Conservation (phyloP, 306 rosid genomes). For the Styphnolobium japonicum region DNA sequence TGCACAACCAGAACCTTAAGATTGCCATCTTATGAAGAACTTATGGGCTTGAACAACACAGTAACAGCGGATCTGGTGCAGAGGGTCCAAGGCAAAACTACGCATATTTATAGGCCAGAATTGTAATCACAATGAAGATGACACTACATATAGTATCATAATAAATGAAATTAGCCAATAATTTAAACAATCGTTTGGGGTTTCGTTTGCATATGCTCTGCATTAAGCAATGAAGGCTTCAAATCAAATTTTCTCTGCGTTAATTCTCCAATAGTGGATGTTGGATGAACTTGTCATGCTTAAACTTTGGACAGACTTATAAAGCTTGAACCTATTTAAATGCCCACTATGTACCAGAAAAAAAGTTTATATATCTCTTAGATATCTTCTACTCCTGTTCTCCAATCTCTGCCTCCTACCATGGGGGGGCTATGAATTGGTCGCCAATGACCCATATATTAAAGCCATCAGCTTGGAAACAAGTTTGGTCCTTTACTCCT, state of each 20-base stretch:
- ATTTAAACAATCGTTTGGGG: background rate
- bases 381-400: background rate
- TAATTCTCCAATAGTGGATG: background rate
- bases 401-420: background rate
- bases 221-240: background rate
- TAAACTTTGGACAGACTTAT: background rate
- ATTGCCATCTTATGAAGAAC: background rate
- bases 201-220: background rate
- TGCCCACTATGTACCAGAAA: background rate
- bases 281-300: background rate
- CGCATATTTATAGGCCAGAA: conserved; percentile 1
- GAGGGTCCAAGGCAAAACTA: background rate
- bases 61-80: background rate
- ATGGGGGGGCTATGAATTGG: background rate
- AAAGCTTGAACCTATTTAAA: background rate
- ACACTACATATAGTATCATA: background rate
- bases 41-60: background rate
- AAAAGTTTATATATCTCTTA: background rate
- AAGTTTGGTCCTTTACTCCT: background rate
- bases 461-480: background rate
- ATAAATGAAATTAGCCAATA: background rate
- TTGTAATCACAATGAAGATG: background rate
- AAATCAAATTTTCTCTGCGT: background rate
- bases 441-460: background rate
- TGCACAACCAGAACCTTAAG: conserved; percentile 11